Conservation (phyloP, 306 rosid species). For the Canavalia ensiformis region DNA sequence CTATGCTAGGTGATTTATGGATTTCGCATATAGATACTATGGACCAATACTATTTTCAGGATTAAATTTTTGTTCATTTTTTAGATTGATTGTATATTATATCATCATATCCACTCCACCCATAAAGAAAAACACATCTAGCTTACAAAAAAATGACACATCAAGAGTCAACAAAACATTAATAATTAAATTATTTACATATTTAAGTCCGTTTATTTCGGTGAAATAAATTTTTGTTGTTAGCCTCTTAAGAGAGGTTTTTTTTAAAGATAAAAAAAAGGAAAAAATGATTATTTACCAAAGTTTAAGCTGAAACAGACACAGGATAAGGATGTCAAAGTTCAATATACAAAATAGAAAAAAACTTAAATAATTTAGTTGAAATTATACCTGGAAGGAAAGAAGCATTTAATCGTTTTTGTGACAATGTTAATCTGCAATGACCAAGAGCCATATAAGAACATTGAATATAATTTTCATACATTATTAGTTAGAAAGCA, state of each 20-base stretch:
- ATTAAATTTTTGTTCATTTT: no score
- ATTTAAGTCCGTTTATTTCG: neutral
- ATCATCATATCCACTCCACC: neutral
- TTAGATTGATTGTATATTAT: no score
- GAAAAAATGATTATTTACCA: no score
- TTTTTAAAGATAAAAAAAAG: neutral
- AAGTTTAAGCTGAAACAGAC: no score
- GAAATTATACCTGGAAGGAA: slow-evolving; percentile 42
- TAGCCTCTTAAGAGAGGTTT: neutral
- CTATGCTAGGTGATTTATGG: no score
- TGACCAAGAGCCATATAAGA: slow-evolving; percentile 4
- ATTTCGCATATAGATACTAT: no score
- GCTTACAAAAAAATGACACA: neutral
- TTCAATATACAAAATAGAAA: neutral
- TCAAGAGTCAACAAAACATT: neutral
- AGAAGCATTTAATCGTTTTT: slow-evolving; percentile 37
- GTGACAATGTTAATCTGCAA: slow-evolving; percentile 45
- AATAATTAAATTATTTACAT: neutral
- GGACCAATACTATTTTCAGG: no score
- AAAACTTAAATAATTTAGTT: neutral
- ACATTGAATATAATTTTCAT: neutral
- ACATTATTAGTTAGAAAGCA: neutral
- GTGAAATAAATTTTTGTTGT: neutral
- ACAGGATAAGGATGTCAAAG: neutral
- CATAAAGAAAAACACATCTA: no score